These are phyloP conservation scores for Corymbia citriodora DNA, from an alignment of 441 rosid genomes.

Conservation along the genomic window DNA sequence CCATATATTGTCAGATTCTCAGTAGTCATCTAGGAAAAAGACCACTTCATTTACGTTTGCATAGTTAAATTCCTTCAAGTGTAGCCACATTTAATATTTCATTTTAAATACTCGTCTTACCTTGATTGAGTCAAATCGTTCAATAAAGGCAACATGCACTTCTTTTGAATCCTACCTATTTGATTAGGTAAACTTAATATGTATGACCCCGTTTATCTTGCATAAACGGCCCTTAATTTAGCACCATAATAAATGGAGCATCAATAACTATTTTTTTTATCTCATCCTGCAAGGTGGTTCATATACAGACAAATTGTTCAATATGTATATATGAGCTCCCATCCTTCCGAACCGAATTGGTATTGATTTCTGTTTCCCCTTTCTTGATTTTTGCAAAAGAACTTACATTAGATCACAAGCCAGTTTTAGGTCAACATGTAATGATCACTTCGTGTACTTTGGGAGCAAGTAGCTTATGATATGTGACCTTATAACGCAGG, in stretches of 20 bases:
- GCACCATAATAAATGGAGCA: background rate
- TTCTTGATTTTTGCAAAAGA: background rate
- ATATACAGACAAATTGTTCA: background rate
- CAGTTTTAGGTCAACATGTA: background rate
- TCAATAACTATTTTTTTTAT: background rate
- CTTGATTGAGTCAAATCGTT: background rate
- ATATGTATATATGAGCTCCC: background rate
- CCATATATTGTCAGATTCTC: background rate
- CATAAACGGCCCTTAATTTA: background rate
- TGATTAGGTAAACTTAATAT: background rate
- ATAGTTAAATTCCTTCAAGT: background rate
- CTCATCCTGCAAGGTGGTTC: background rate
- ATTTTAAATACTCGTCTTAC: background rate
- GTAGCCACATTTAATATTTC: background rate
- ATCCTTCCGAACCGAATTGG: background rate
- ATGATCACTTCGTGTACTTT: background rate
- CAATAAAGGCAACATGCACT: background rate
- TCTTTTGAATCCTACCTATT: background rate
- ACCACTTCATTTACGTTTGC: background rate
- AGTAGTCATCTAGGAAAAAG: background rate
- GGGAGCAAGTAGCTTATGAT: background rate
- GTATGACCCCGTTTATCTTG: background rate
- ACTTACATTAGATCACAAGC: background rate
- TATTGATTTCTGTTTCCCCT: background rate
- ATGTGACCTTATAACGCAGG: background rate